These are phyloP conservation scores for Cicer chorassanicum DNA, from an alignment of 306 rosid species.

Conservation along the genomic window DNA sequence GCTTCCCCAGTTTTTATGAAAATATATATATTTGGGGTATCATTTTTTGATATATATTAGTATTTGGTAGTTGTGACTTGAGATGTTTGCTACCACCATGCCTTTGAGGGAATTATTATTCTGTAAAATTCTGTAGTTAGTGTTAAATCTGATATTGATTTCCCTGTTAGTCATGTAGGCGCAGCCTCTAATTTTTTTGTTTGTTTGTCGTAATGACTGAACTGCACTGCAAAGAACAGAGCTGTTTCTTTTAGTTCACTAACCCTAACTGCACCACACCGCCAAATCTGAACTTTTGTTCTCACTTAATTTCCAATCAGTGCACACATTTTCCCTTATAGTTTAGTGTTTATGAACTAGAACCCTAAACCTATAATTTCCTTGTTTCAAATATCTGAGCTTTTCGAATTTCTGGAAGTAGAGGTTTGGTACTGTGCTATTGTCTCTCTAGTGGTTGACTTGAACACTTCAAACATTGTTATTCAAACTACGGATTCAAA, in stretches of 20 bases:
- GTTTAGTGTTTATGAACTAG: neutral
- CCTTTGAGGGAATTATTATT: conserved; percentile 40
- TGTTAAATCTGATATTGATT: conserved; percentile 26
- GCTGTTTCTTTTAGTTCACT: neutral
- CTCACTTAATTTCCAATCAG: neutral
- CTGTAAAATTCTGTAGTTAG: conserved; percentile 22
- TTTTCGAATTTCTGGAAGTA: too few relatives aligned
- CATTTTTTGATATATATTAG: conserved; percentile 14
- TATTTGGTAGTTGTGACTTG: conserved; percentile 36
- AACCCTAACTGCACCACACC: neutral
- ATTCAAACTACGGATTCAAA: too few relatives aligned
- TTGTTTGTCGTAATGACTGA: too few relatives aligned
- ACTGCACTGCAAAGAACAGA: too few relatives aligned
- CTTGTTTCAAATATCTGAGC: too few relatives aligned
- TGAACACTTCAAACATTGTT: too few relatives aligned
- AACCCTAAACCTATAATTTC: neutral
- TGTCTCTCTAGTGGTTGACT: too few relatives aligned
- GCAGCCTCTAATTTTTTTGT: too few relatives aligned
- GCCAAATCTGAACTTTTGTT: neutral
- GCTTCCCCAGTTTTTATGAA: conserved; percentile 50
- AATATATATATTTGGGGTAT: conserved; percentile 39
- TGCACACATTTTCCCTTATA: too few relatives aligned
- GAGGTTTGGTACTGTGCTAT: too few relatives aligned
- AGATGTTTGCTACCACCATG: conserved; percentile 35
- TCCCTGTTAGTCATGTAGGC: neutral